Conservation (phyloP, 1,139 yeast species). For the Arxiozyma slooffiae region DNA sequence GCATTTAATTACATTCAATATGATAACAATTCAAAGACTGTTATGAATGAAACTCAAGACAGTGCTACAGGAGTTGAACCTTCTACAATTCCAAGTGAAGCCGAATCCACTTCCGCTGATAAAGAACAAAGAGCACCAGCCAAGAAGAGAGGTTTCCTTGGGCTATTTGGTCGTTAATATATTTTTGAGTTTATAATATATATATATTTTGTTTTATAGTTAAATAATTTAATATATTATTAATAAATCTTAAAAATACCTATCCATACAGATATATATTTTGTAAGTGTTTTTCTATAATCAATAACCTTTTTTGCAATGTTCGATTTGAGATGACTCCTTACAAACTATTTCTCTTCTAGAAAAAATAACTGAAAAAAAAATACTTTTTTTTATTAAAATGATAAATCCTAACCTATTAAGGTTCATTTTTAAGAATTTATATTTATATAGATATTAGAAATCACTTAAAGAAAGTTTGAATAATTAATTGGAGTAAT, state of each 20-base stretch:
- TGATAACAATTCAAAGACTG: slow-evolving; percentile 15
- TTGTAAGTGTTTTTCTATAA: too few species aligned
- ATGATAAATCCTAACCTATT: background rate
- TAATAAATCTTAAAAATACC: too few species aligned
- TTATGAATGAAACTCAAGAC: background rate
- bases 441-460: slow-evolving; percentile 33
- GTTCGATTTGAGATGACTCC: too few species aligned
- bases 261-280: too few species aligned
- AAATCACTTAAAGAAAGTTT: slow-evolving; percentile 14
- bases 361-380: background rate
- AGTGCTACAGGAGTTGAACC: slow-evolving; percentile 4
- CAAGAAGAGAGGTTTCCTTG: slow-evolving; percentile 41
- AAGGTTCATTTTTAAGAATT: background rate
- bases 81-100: slow-evolving; percentile 1
- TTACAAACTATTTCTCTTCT: background rate
- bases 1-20: slow-evolving; percentile 73
- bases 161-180: slow-evolving; percentile 36
- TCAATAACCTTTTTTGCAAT: too few species aligned
- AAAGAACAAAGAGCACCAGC: slow-evolving; percentile 10
- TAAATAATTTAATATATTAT: too few species aligned
- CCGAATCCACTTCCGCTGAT: slow-evolving; percentile 3
- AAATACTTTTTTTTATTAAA: too few species aligned
- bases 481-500: slow-evolving; percentile 18
- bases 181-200: too few species aligned
- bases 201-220: too few species aligned